Base-by-base conservation (phyloP, 192 early-diverging fungal genomes). In the Coemansia sp. region DNA sequence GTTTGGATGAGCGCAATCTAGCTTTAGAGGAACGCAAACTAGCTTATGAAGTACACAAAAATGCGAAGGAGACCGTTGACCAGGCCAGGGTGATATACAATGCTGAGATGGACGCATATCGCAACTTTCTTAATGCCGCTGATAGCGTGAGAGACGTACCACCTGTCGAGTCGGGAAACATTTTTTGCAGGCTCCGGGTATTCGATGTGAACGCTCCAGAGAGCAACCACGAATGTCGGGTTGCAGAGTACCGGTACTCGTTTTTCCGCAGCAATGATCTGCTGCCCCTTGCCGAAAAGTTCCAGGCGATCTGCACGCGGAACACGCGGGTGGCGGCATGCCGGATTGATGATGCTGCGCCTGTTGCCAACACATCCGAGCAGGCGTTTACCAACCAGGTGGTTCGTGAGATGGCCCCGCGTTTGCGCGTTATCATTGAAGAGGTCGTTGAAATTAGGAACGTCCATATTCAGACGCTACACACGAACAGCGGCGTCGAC, bases 401-500 rank as follows among this genome's bases (percentile, higher is more conserved):
- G 2, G 56, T 57, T 7, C 25, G 17, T 10, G 56, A 37, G 17
- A 29, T 57, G 56, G 56, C n/a, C 16, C 56, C 56, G 16, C 56
- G 56, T 21, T 27, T 57, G 56, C 29, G 10, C n/a, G n/a, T 37
- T 14, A n/a, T 57, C 1, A 7, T 35, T 5, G 17, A 14, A 21
- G 35, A 37, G 31, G 17, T 57, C 3, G 8, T 57, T 1, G 56
- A 37, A 0, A 29, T 57, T 12, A 17, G 7, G 1, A 57, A 57
- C 8, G 31, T 57, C 6, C 14, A 8, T 14, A 4, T 57, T 1
- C n/a, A 29, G 17, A 57, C 25, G 29, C 56, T 57, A n/a, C 56
- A 57, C 7, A 57, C 21, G n/a, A 57, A 57, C 56, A 57, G 56
- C 16, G 56, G 56, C 31, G n/a, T 17, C 31, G 56, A 57, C n/a